Conservation (phyloP, 78 protist species). For the Dictyostelium brefeldianum region DNA sequence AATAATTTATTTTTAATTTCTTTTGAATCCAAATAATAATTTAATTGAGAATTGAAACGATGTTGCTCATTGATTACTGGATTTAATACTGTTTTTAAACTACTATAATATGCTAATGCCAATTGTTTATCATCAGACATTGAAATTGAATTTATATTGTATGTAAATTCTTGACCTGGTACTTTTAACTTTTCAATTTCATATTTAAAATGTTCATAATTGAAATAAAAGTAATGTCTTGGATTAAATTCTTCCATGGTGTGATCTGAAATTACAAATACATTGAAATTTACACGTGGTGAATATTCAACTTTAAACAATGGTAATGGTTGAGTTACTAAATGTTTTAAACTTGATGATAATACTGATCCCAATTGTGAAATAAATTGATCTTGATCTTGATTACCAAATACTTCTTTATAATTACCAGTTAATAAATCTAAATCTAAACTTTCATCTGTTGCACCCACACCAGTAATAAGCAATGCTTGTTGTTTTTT, state of each 20-base stretch:
- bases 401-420: conserved; percentile 23
- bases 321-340: conserved; percentile 72
- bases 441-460: conserved; percentile 1
- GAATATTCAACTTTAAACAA: conserved; percentile 35
- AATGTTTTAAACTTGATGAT: conserved; percentile 61
- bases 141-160: conserved; percentile 40
- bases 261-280: conserved; percentile 58
- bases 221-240: conserved; percentile 45
- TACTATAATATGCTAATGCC: conserved; percentile 55
- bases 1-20: conserved; percentile 53
- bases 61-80: conserved; percentile 55
- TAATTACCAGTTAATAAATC: conserved; percentile 59
- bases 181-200: conserved; percentile 57
- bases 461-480: background rate
- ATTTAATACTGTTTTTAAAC: conserved; percentile 21
- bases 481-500: background rate
- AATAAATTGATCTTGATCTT: conserved; percentile 31
- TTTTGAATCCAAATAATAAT: conserved; percentile 59
- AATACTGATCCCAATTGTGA: conserved; percentile 55
- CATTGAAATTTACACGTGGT: conserved; percentile 57
- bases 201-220: conserved; percentile 65
- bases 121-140: conserved; percentile 65
- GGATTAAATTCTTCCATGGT: conserved; percentile 45
- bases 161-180: conserved; percentile 71
- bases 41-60: conserved; percentile 21